These are phyloP conservation scores for Mortierella sp. DNA, from an alignment of 371 early-diverging fungal genomes.

Conservation along the genomic window DNA sequence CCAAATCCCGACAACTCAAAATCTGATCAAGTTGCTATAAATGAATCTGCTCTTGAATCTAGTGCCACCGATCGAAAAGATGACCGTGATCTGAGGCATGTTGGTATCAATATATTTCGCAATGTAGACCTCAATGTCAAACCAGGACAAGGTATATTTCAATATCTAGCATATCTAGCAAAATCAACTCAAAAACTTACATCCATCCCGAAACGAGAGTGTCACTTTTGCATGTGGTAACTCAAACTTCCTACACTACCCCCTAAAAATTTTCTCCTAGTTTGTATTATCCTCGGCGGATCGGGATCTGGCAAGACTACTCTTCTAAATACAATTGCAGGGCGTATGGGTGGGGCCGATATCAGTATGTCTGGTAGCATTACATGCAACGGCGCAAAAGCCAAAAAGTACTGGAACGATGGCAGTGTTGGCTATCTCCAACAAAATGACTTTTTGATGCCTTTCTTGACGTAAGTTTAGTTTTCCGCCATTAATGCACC, in stretches of 20 bases:
- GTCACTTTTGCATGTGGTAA: not conserved
- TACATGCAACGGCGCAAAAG: slow-evolving; percentile 41
- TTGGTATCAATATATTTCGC: slow-evolving; percentile 47
- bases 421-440: slow-evolving; percentile 53
- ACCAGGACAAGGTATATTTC: slow-evolving; percentile 55
- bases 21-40: not conserved
- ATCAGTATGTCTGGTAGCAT: slow-evolving; percentile 40
- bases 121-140: slow-evolving; percentile 41
- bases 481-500: slow-evolving; percentile 1
- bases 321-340: slow-evolving; percentile 49
- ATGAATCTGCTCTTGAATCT: slow-evolving; percentile 4
- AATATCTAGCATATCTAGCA: too few relatives aligned
- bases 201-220: too few relatives aligned
- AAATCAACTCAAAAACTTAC: too few relatives aligned
- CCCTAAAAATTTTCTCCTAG: slow-evolving; percentile 14
- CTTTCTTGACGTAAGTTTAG: slow-evolving; percentile 43
- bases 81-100: slow-evolving; percentile 39
- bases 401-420: slow-evolving; percentile 53
- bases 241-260: not conserved
- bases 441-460: slow-evolving; percentile 49
- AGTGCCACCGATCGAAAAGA: not conserved
- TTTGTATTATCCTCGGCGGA: slow-evolving; percentile 51
- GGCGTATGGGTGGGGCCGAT: slow-evolving; percentile 46
- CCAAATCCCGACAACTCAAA: not conserved
- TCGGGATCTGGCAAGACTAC: slow-evolving; percentile 54